Base-by-base conservation (phyloP, 805 yeast genomes). In the Millerozyma miso region DNA sequence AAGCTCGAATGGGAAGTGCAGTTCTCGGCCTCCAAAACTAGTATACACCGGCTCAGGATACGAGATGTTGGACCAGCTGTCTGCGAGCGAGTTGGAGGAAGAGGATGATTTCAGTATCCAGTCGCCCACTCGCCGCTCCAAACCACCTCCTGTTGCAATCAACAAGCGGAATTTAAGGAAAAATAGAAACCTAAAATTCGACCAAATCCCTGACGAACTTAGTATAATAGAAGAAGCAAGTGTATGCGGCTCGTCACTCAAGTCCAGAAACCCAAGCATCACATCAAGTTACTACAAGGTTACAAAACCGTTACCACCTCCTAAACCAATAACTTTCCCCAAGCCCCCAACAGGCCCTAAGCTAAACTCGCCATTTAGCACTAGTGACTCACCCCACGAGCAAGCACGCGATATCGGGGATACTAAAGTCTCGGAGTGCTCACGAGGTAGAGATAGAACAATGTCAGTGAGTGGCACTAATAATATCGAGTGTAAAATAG, bases 191-290 rank as follows among this genome's bases (percentile, higher is more conserved):
- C 54, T 50, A 34, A 46, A 56, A 8, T 51, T 51, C 15, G 23
- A 48, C 1, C 40, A 57, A 39, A 56, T 62, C 1, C 54, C 49
- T 14, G 74, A 69, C 47, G 72, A 62, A 36, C 59, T 71, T 39
- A 71, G 76, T 48, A 60, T 69, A 34, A 70, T 71, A 15, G 74
- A 70, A 48, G 76, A 71, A 43, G 62, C 55, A 23, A 62, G 71
- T 2, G 29, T 23, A 23, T 6, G 10, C 10, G 29, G 29, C 10
- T 52, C 52, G 23, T 51, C 44, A 20, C 58, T 50, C 2, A 54
- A 59, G 39, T 65, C 72, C 3, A 55, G 73, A 44, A 41, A 45
- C 5, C 48, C 69, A 4, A 69, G 71, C 39, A 38, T 60, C 3
- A 57, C 49, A 37, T 35, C 37, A 13, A 31, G 29, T n/a, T 15